phyloP scores from a whole-genome alignment of 768 basidiomycete species.

The Boletus reticulatus region DNA sequence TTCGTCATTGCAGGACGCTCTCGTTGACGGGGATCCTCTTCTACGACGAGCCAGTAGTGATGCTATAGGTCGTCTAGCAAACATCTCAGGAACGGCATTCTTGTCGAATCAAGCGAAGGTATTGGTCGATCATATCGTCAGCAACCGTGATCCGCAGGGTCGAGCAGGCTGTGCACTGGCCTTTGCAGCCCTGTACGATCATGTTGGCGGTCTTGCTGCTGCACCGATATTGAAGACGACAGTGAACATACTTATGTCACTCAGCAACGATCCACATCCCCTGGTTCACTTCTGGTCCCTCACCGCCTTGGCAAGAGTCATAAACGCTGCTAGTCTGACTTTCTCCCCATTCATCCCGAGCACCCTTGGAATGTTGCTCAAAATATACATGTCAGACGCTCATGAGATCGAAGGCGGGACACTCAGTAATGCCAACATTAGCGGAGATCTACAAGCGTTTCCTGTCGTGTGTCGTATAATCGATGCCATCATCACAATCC shows the following conservation, averaged over 20 bases:
- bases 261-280: slow-evolving; percentile 95
- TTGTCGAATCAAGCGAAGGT: slow-evolving; percentile 85
- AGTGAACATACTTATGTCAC: slow-evolving; percentile 91
- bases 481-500: slow-evolving; percentile 88
- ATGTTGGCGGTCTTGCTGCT: slow-evolving; percentile 93
- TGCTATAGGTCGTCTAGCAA: slow-evolving; percentile 83
- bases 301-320: slow-evolving; percentile 79
- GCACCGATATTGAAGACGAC: slow-evolving; percentile 94
- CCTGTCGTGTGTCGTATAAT: slow-evolving; percentile 90
- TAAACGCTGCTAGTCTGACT: slow-evolving; percentile 87
- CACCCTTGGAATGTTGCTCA: slow-evolving; percentile 88
- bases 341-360: slow-evolving; percentile 87
- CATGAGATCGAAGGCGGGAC: slow-evolving; percentile 94
- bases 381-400: slow-evolving; percentile 83
- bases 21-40: slow-evolving; percentile 77
- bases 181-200: slow-evolving; percentile 86
- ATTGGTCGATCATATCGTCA: slow-evolving; percentile 91
- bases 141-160: slow-evolving; percentile 87
- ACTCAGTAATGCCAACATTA: slow-evolving; percentile 74
- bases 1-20: slow-evolving; percentile 52
- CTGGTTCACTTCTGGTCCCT: slow-evolving; percentile 94
- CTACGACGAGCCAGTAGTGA: slow-evolving; percentile 82
- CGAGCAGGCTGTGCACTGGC: slow-evolving; percentile 93
- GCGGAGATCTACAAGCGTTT: slow-evolving; percentile 90
- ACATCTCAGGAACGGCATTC: slow-evolving; percentile 79